These are phyloP conservation scores for slime mould (Dictyostelium discoideum) DNA, from an alignment of 78 protist genomes.

Conservation along the genomic window DNA sequence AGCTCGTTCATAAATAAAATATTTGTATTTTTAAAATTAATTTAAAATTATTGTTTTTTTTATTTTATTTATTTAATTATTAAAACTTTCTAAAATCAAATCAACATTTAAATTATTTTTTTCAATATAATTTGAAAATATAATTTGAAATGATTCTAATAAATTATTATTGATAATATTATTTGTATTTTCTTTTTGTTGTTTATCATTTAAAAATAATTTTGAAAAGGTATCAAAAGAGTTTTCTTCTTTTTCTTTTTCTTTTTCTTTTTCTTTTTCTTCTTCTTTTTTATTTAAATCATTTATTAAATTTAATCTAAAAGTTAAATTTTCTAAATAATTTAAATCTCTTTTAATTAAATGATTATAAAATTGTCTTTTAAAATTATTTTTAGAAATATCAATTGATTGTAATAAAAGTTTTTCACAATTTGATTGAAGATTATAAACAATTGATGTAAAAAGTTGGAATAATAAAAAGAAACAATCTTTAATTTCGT, in stretches of 20 bases:
- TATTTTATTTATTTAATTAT: background rate
- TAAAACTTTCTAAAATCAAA: background rate
- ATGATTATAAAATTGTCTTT: background rate
- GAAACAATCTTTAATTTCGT: background rate
- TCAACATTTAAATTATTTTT: background rate
- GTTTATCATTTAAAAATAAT: background rate
- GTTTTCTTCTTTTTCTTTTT: background rate
- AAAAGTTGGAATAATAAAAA: background rate
- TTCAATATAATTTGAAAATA: background rate
- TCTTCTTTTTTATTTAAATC: background rate
- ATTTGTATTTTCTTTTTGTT: background rate
- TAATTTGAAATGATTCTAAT: background rate
- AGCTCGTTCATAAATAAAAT: background rate
- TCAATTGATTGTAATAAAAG: background rate
- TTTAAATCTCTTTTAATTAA: constrained; percentile 8
- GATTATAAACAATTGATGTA: background rate
- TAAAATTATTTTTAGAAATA: background rate
- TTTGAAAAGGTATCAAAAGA: background rate
- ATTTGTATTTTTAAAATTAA: background rate
- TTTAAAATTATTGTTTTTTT: background rate
- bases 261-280: background rate
- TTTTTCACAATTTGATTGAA: constrained; percentile 5
- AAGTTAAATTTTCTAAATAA: background rate
- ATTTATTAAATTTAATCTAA: background rate
- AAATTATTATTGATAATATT: background rate